Base-by-base conservation (phyloP, 176 grass and related monocot species). In the Eragrostis curvula region DNA sequence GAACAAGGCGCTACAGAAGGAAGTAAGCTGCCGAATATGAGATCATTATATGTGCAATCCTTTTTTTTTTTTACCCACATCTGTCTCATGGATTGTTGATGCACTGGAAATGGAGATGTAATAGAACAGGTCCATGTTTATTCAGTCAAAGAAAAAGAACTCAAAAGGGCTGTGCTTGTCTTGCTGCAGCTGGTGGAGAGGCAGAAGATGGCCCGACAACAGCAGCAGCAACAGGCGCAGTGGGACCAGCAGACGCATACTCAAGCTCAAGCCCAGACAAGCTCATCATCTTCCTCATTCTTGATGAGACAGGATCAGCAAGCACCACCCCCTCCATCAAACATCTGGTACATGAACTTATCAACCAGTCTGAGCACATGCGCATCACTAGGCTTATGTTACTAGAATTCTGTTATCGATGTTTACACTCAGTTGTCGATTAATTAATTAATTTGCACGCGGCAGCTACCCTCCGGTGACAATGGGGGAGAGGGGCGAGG, bases 1-100 rank as follows among this genome's bases (percentile, higher is more conserved):
- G 77, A 94, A 89, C 66, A 94, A 89, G 77, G 80, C 81, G 79
- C 76, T 94, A 28, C 86, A 91, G 77, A 94, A 94, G 70, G 92
- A 91, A 84, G 92, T 94, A 89, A 85, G 80, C 42, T 79, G 39
- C 36, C 75, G 24, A 17, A 42, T 23, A 45, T 25, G 43, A 12
- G 16, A 69, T 49, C 7, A 69, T 51, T 56, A 40, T 15, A 49
- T 15, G 7, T 5, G 2, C 25, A n/a, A n/a, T 46, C 3, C 8
- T 84, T 55, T 46, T 30, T 59, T 52, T 46, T 8, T 15, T 47
- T 45, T 3, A 5, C 36, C 40, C 18, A 28, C 14, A 29, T 25
- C 1, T 14, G 11, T 58, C 2, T 32, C 20, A 49, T 18, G 6
- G 15, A 39, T 36, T 39, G 29, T 39, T 66, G 29, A 67, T 67